Base-by-base conservation (phyloP, 768 basidiomycete species). In the Amanita brunnescens region DNA sequence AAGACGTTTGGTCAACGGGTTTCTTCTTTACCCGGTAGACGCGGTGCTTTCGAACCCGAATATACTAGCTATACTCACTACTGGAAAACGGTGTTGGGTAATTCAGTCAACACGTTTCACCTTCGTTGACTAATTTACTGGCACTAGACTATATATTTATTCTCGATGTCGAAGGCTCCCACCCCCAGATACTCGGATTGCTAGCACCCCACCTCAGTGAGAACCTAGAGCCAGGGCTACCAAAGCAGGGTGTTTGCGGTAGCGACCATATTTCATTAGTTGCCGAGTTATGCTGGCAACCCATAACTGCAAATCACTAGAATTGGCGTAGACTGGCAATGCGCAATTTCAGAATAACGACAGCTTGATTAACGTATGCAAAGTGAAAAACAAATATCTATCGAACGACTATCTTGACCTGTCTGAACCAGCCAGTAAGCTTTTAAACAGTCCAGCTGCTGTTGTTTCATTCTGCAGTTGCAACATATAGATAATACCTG, bases 401-500 rank as follows among this genome's bases (percentile, higher is more conserved):
- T 32, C 9, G 18, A 1, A n/a, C 33, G 13, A 14, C 41, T 44
- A 57, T 52, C 54, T 37, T 34, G 80, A 70, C 54, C 93, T 76
- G 66, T 92, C 91, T 47, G 91, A 91, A 29, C 94, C 94, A 47
- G 80, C 84, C 37, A 99, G 71, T 58, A 99, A 75, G 63, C 82
- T 83, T 61, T 89, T 85, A 64, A 91, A 98, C 47, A 99, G 65
- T 16, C 86, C 88, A 30, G 78, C 78, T 14, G 96, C 92, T 10
- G 85, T 81, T 43, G 76, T 78, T 70, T 98, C 95, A 64, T 89
- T 94, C 57, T 91, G 83, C 41, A 94, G 68, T 68, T 98, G 94
- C 49, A 98, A 84, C 96, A 99, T 96, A 67, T 99, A 96, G 51
- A 98, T 73, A 62, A 97, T 82, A 21, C 95, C 96, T 12, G 94